Base-by-base conservation (phyloP, 805 yeast species). In the Pachysolen tannophilus region DNA sequence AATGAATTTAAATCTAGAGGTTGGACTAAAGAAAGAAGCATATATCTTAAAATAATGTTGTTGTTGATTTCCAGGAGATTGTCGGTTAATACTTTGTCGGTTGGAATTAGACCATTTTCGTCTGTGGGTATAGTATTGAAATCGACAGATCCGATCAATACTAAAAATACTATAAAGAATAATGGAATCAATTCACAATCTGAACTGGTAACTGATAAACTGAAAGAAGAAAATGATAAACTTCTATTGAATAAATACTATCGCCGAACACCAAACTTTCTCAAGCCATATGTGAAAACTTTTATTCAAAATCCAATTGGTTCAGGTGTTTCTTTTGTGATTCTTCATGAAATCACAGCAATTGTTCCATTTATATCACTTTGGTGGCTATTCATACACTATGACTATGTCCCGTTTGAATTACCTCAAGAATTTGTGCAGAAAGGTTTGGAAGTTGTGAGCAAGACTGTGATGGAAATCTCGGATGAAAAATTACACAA, bases 261-360 rank as follows among this genome's bases (percentile, higher is more conserved):
- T n/a, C n/a, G n/a, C n/a, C n/a, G n/a, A 8, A 11, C 13, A 14
- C 64, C 64, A 4, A 33, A 42, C 3, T 32, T 57, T 3, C 32
- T 58, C 11, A 53, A 45, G 28, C 62, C 63, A 5, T 56, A 55
- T 34, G 45, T 57, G 49, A 44, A 48, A 29, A 45, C 49, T 5
- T 39, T 59, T 32, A 33, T 58, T 38, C 28, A 47, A 4, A 42
- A 60, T 30, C 65, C 65, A 1, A 30, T 55, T 21, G 60, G 56
- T 8, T 59, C 59, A 45, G 67, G 69, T 6, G 45, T 70, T 3
- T 59, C 75, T 10, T 69, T 73, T 44, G 51, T 65, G 6, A 58
- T 72, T 9, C 55, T 73, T 11, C 80, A 73, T 42, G 78, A 73
- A 44, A 48, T 69, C 32, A 61, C 76, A 0, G 77, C 77, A 1